These are phyloP conservation scores for Petunia hybrid DNA, from an alignment of 305 asterid genomes.

Conservation along the genomic window DNA sequence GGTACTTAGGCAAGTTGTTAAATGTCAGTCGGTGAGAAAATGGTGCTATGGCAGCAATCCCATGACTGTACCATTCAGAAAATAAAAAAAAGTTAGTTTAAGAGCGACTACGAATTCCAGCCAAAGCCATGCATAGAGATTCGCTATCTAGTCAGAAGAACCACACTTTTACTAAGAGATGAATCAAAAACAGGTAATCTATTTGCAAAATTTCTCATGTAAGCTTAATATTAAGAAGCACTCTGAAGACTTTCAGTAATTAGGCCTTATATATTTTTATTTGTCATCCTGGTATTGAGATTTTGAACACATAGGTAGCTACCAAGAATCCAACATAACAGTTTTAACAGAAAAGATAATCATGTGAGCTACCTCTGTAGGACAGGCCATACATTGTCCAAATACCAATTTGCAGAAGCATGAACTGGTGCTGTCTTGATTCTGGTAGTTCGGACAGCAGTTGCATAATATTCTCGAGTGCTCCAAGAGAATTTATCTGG, in stretches of 20 bases:
- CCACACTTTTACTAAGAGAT: neutral
- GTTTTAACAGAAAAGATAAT: neutral
- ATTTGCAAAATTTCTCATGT: neutral
- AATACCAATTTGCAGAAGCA: constrained; percentile 93
- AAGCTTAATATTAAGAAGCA: neutral
- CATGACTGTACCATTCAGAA: constrained; percentile 58
- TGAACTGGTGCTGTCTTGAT: constrained; percentile 89
- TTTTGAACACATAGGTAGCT: neutral
- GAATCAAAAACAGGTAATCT: neutral
- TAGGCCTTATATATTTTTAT: neutral
- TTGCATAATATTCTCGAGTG: constrained; percentile 88
- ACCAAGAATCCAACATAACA: neutral
- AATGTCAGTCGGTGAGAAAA: constrained; percentile 93
- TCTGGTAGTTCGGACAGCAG: constrained; percentile 85
- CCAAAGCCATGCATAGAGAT: neutral
- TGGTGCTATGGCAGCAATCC: constrained; percentile 92
- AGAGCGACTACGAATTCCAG: neutral
- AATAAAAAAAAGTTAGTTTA: constrained; percentile 3
- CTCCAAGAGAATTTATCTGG: constrained; percentile 92
- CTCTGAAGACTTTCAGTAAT: neutral
- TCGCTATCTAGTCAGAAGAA: neutral
- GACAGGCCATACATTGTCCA: constrained; percentile 78
- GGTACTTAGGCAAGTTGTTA: constrained; percentile 81
- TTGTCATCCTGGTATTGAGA: neutral
- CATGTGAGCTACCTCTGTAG: constrained; percentile 63